Base-by-base conservation (phyloP, 1,284 basidiomycete species). In the Puccinia brachypodii region DNA sequence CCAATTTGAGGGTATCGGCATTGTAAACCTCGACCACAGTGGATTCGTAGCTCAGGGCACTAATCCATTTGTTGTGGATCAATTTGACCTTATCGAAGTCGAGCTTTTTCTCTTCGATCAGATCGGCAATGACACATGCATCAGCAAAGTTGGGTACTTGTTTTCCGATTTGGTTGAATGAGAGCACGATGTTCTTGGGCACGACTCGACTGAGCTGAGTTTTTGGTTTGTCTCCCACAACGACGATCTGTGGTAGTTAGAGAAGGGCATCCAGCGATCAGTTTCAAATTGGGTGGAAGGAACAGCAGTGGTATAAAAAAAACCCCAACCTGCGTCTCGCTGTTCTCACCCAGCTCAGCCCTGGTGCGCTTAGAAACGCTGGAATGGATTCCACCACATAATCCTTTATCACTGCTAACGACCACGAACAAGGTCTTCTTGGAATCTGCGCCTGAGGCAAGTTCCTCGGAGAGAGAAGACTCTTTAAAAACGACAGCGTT, bases 351-450 rank as follows among this genome's bases (percentile, higher is more conserved):
- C 16, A 86, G 82, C 82, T 90, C 92, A 83, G 90, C 90, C 85
- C 93, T 93, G 83, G 94, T 93, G 76, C 91, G 90, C 89, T 98
- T 98, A 85, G 93, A 91, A 86, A 99, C 93, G 83, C 94, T 95
- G 60, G 96, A 98, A 90, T 99, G 96, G 87, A 99, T 98, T 91
- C 97, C 97, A 89, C 97, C 97, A 88, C 96, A 99, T 82, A 99
- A 94, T 89, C 97, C 96, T 89, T 97, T 96, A 91, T 99, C 96
- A 82, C 96, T 98, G 72, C 96, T 97, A 85, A 96, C 88, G 87
- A 96, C 93, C 84, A 99, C 88, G 89, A 96, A 94, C 84, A 98
- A 85, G 28, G 86, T 85, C 83, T 85, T 84, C 40, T 85, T 84
- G 58, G 84, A 83, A 58, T 84, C 83, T 13, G 85, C 84, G 80